Base-by-base conservation (phyloP, 768 basidiomycete genomes). In the Boletus subcaerulescens region DNA sequence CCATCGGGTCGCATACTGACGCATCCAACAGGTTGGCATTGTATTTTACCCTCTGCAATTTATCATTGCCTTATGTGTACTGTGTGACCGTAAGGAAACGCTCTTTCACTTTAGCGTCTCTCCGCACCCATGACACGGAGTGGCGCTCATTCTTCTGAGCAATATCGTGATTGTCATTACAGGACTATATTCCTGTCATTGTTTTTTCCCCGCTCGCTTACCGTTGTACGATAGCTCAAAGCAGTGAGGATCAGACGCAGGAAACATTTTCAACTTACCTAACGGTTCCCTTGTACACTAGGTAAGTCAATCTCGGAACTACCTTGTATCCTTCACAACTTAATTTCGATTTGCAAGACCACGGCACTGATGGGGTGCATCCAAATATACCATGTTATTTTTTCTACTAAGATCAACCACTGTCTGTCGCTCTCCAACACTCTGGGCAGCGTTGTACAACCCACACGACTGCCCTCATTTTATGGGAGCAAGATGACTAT, bases 401-500 rank as follows among this genome's bases (percentile, higher is more conserved):
- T 45, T 9, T 48, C 14, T 43, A 3, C 50, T 13, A 6, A 49
- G 4, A 24, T 20, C 52, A 29, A 52, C 61, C 22, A 15, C 6
- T 22, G 15, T 29, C 35, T 4, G 26, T 50, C 68, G 93, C 93
- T 96, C 91, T 81, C 81, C 82, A 82, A 95, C 93, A 96, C 93
- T 95, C 93, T 95, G 93, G 87, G 81, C 84, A 83, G 81, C 87
- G 87, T 84, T 63, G 61, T 56, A 71, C 55, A 63, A 67, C 69
- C 73, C 70, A 93, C 86, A 85, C 88, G 89, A 76, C 76, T 81
- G 85, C 86, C 83, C 91, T 93, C 88, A 95, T 96, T 96, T 95
- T 91, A 92, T 71, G 84, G 80, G 87, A 95, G 92, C 93, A 75
- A 95, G 67, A 92, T 60, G 57, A 71, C 6, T 24, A 50, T 60